These are phyloP conservation scores for Lyophyllum decastes DNA, from an alignment of 768 basidiomycete genomes.

Conservation along the genomic window DNA sequence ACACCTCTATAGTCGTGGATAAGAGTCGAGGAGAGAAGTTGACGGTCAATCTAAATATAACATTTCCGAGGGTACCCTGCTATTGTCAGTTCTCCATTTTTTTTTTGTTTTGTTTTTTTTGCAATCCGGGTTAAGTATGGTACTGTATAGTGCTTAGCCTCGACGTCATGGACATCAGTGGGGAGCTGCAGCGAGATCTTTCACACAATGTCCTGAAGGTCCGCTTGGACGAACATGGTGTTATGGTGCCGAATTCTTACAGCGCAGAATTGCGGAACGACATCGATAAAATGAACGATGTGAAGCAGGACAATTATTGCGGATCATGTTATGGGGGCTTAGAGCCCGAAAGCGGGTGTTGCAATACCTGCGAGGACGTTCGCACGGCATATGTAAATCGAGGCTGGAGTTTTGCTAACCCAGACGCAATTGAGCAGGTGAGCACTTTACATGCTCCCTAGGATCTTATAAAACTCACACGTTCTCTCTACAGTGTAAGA, in stretches of 20 bases:
- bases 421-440: conserved; percentile 92
- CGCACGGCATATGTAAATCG: conserved; percentile 85
- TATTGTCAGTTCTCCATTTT: conserved; percentile 67
- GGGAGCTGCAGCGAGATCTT: conserved; percentile 90
- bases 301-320: conserved; percentile 70
- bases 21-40: conserved; percentile 93
- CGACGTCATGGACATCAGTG: conserved; percentile 98
- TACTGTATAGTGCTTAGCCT: conserved; percentile 77
- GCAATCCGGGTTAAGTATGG: background rate
- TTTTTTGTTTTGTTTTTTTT: background rate
- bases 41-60: conserved; percentile 87
- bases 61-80: conserved; percentile 96
- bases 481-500: conserved; percentile 64
- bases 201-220: conserved; percentile 89
- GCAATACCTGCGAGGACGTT: conserved; percentile 95
- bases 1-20: conserved; percentile 94
- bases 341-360: conserved; percentile 79
- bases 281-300: conserved; percentile 73
- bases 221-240: conserved; percentile 64
- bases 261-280: conserved; percentile 81
- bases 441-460: conserved; percentile 20
- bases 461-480: background rate
- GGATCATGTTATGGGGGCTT: conserved; percentile 95
- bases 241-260: conserved; percentile 53
- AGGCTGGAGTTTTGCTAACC: conserved; percentile 94